Evolutionary conservation across 202 grass and related monocot species (phyloP).

Genomic region (Zizania palustris): DNA sequence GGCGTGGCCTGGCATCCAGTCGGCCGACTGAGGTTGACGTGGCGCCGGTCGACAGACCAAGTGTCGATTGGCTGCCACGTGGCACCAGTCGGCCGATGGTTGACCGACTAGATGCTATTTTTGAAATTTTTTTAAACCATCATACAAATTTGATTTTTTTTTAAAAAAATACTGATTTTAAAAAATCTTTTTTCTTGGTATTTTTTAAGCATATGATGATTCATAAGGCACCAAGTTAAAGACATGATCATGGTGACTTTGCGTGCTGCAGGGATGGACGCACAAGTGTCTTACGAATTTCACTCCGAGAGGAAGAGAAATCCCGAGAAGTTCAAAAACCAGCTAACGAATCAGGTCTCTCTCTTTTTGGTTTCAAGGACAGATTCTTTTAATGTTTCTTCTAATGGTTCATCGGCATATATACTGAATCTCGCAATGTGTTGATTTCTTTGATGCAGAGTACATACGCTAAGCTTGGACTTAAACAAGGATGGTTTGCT

Average conservation of each 20-base stretch:
- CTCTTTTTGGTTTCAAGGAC: neutral
- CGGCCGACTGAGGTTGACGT: too few species aligned
- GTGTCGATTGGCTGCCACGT: too few species aligned
- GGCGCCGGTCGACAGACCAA: too few species aligned
- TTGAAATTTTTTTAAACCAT: too few species aligned
- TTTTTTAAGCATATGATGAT: neutral
- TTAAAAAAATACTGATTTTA: too few species aligned
- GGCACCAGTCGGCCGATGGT: too few species aligned
- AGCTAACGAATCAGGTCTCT: slow-evolving; percentile 82
- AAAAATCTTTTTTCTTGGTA: neutral
- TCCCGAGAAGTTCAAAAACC: slow-evolving; percentile 91
- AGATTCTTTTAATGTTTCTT: neutral
- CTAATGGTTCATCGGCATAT: too few species aligned
- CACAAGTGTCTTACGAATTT: slow-evolving; percentile 92
- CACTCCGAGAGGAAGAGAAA: slow-evolving; percentile 89
- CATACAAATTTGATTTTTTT: too few species aligned
- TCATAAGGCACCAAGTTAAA: neutral
- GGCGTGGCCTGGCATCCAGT: too few species aligned
- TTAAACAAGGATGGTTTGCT: slow-evolving; percentile 77
- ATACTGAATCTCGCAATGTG: slow-evolving; percentile 14
- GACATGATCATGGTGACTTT: slow-evolving; percentile 18
- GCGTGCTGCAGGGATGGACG: slow-evolving; percentile 74
- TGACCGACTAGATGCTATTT: too few species aligned
- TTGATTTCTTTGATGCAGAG: slow-evolving; percentile 58
- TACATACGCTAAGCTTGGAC: slow-evolving; percentile 88